Conservation (phyloP, 495 filamentous ascomycete genomes). For the Letharia lupina region DNA sequence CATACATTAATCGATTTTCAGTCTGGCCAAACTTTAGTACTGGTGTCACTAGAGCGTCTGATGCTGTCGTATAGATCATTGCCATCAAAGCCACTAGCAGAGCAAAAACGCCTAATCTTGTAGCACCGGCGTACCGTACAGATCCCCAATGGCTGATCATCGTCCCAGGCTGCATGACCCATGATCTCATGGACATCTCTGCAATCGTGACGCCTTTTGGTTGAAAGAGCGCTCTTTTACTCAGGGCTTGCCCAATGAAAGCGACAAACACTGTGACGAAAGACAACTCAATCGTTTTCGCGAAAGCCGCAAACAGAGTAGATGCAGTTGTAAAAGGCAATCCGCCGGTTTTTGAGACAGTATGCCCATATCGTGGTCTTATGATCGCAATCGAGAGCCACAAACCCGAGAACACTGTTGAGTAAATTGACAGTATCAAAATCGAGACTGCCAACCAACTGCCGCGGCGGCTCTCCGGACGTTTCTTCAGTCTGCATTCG, state of each 20-base stretch:
- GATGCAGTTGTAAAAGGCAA: conserved; percentile 50
- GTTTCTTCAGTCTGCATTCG: conserved; percentile 19
- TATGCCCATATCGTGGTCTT: conserved; percentile 51
- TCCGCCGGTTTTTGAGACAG: conserved; percentile 39
- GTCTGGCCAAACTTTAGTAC: conserved; percentile 47
- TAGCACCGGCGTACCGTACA: conserved; percentile 50
- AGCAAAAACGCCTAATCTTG: conserved; percentile 49
- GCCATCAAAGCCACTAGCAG: conserved; percentile 52
- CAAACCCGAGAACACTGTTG: conserved; percentile 55
- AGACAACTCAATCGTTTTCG: conserved; percentile 65
- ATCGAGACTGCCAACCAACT: conserved; percentile 53
- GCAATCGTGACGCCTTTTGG: conserved; percentile 57
- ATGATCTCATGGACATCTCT: conserved; percentile 57
- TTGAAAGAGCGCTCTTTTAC: conserved; percentile 50
- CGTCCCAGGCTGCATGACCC: conserved; percentile 56
- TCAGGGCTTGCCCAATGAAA: conserved; percentile 63
- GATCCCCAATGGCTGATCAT: conserved; percentile 59
- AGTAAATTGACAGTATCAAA: conserved; percentile 54
- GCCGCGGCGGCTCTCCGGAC: conserved; percentile 32
- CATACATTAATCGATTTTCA: conserved; percentile 39
- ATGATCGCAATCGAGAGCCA: conserved; percentile 51
- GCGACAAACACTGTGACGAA: conserved; percentile 73
- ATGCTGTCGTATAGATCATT: conserved; percentile 66
- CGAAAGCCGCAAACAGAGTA: conserved; percentile 53
- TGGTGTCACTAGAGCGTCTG: conserved; percentile 62